Percentiles rank a stretch among this genome's conserved stretches.
phyloP scores from a whole-genome alignment of 164 flowering plant species.

The Dillenia suffruticosa region DNA sequence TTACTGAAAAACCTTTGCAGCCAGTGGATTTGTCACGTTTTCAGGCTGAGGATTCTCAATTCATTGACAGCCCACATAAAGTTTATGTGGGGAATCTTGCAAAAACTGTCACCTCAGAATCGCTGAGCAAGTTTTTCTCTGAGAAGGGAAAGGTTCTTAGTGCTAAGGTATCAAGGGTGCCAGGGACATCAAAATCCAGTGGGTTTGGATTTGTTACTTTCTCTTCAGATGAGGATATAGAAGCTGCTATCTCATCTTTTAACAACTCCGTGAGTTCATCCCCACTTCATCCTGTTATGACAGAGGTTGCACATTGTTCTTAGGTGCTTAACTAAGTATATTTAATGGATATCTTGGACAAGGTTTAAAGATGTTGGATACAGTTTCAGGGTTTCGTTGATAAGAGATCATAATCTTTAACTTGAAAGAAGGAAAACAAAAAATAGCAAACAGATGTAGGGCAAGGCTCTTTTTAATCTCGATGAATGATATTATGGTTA shows the following conservation, averaged over 20 bases:
- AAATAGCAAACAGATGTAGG: too few relatives aligned
- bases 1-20: slow-evolving; percentile 77
- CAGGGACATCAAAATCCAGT: slow-evolving; percentile 85
- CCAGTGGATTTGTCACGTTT: slow-evolving; percentile 33
- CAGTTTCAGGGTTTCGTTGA: too few relatives aligned
- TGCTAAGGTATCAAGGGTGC: slow-evolving; percentile 75
- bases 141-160: slow-evolving; percentile 82
- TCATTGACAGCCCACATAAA: slow-evolving; percentile 82
- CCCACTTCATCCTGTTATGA: neutral
- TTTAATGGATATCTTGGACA: too few relatives aligned
- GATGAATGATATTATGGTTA: too few relatives aligned
- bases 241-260: slow-evolving; percentile 70
- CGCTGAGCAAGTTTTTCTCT: slow-evolving; percentile 62
- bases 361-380: too few relatives aligned
- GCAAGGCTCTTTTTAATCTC: too few relatives aligned
- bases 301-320: too few relatives aligned
- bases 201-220: slow-evolving; percentile 92
- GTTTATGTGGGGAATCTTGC: slow-evolving; percentile 98
- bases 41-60: slow-evolving; percentile 74
- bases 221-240: slow-evolving; percentile 86
- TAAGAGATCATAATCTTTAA: too few relatives aligned
- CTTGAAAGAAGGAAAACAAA: too few relatives aligned
- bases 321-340: too few relatives aligned
- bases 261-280: slow-evolving; percentile 67
- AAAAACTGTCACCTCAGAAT: slow-evolving; percentile 74